phyloP scores from a whole-genome alignment of 2,329 filamentous ascomycete species.

The Talaromyces sp. region DNA sequence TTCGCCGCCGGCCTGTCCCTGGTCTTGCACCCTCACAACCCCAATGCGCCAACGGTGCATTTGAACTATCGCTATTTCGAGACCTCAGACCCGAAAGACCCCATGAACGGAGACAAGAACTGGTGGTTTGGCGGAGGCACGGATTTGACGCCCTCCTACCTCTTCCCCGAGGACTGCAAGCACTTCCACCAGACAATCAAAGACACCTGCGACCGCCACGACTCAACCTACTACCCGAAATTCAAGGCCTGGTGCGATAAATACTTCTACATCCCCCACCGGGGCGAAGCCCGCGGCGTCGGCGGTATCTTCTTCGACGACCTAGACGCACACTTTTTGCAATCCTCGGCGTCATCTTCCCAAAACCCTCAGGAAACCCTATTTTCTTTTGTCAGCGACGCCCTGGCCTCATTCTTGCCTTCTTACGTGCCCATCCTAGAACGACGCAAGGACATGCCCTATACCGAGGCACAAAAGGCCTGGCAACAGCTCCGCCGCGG shows the following conservation, averaged over 20 bases:
- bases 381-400: conserved; percentile 84
- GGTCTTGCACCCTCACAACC: conserved; percentile 89
- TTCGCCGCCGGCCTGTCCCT: conserved; percentile 92
- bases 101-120: conserved; percentile 60
- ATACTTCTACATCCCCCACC: conserved; percentile 93
- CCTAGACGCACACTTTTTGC: conserved; percentile 60
- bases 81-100: conserved; percentile 77
- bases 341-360: conserved; percentile 40
- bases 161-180: conserved; percentile 94
- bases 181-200: conserved; percentile 96
- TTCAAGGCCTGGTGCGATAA: conserved; percentile 99
- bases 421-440: conserved; percentile 87
- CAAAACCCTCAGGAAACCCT: conserved; percentile 84
- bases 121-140: conserved; percentile 99
- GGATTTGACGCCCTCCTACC: conserved; percentile 86
- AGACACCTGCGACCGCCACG: conserved; percentile 86
- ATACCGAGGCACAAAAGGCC: conserved; percentile 76
- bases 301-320: conserved; percentile 99
- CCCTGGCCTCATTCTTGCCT: conserved; percentile 80
- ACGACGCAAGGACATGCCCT: conserved; percentile 87
- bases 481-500: conserved; percentile 95
- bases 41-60: conserved; percentile 95
- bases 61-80: conserved; percentile 99
- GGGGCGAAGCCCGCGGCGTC: conserved; percentile 77
- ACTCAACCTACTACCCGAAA: conserved; percentile 82